These are phyloP conservation scores for Cochlearia excelsa DNA, from an alignment of 345 rosid species.

Conservation along the genomic window DNA sequence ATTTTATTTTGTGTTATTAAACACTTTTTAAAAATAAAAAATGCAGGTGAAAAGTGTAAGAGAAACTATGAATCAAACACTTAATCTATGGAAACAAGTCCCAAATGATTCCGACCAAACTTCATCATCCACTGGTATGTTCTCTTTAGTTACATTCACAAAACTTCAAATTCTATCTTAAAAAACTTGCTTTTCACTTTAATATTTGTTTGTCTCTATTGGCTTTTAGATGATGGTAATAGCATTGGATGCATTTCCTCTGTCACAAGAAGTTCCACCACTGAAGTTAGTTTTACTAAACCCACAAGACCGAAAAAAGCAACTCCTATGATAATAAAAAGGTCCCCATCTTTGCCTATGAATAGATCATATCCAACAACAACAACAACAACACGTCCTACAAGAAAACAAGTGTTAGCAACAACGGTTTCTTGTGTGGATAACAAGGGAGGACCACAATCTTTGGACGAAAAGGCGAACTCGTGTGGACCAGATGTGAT, in stretches of 20 bases:
- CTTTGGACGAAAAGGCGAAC: constrained; percentile 33
- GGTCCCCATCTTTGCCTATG: constrained; percentile 54
- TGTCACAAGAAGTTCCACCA: constrained; percentile 39
- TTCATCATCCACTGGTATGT: constrained; percentile 37
- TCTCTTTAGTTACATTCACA: background rate
- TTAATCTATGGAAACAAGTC: constrained; percentile 75
- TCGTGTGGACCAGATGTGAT: constrained; percentile 41
- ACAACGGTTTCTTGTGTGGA: constrained; percentile 22
- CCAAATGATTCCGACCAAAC: constrained; percentile 45
- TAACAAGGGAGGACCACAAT: constrained; percentile 11
- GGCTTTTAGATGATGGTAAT: constrained; percentile 46
- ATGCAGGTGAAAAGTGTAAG: constrained; percentile 73
- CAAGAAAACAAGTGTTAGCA: constrained; percentile 32
- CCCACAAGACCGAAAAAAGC: constrained; percentile 51
- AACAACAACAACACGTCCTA: background rate
- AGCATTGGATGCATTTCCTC: constrained; percentile 40
- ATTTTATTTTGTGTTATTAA: no score
- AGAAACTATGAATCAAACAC: constrained; percentile 76
- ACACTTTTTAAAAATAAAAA: background rate
- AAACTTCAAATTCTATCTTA: no score
- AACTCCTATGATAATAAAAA: constrained; percentile 40
- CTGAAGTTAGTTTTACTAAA: constrained; percentile 38
- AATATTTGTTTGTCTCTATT: background rate
- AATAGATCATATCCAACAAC: constrained; percentile 29
- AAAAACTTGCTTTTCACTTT: no score